Base-by-base conservation (phyloP, 129 eudicot species). In the Scalesia atractyloides region DNA sequence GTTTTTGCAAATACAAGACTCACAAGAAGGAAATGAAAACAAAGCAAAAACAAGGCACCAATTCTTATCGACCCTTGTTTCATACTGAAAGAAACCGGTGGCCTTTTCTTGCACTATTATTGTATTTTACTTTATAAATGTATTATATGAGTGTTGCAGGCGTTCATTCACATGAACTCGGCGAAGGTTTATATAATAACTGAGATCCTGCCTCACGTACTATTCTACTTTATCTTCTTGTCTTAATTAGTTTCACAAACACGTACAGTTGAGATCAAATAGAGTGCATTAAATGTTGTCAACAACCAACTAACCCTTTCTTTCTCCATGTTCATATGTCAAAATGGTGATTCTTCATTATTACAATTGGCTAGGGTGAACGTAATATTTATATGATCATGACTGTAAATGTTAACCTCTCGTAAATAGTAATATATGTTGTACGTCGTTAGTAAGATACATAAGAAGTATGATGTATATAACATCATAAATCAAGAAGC, bases 1-100 rank as follows among this genome's bases (percentile, higher is more conserved):
- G 67, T 41, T 67, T 79, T 82, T 9, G 83, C 90, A 52, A 60
- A 43, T 18, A 53, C 88, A 51, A 82, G 69, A 79, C 80, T 73
- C 72, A 73, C 70, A 18, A 76, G 53, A 67, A 83, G 59, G 69
- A 70, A 52, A 74, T 82, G 72, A 73, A 85, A 73, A 70, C 83
- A 85, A 76, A 82, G 64, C 50, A 86, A 69, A 18, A 71, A 64
- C 54, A 86, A 64, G 39, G 68, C 49, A 44, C 73, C 58, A 47
- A 9, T 47, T 47, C 51, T 47, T 9, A 47, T 47, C 22, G 73
- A 50, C 50, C 59, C 66, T 26, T 66, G 56, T 18, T 20, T 79
- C 86, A 75, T 82, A 44, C 60, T 39, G 37, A 65, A 68, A 26
- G 17, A 41, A 46, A 13, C 14, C 15, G 2, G n/a, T 2, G n/a